Conservation (phyloP, 805 yeast genomes). For the Saturnispora quitensis region DNA sequence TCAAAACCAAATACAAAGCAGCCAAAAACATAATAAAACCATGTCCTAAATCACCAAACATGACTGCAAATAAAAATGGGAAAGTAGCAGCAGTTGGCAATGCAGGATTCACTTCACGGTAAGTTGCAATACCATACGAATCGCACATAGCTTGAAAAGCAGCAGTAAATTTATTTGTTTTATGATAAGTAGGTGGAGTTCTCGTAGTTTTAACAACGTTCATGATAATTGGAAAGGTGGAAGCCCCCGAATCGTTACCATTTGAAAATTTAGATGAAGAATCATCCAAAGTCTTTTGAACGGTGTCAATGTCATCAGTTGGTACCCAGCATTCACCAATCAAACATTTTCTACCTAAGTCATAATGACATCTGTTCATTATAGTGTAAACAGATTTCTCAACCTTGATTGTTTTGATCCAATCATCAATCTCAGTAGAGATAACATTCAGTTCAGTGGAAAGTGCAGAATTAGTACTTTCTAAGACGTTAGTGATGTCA, state of each 20-base stretch:
- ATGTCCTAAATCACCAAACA: conserved; percentile 99
- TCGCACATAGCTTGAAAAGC: conserved; percentile 93
- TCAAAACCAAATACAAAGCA: conserved; percentile 59
- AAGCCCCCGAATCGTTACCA: conserved; percentile 5
- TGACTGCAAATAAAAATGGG: conserved; percentile 97
- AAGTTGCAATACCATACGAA: conserved; percentile 89
- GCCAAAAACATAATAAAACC: conserved; percentile 76
- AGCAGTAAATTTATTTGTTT: conserved; percentile 86
- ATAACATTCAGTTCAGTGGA: conserved; percentile 59
- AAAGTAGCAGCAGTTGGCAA: conserved; percentile 90
- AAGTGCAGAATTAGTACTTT: conserved; percentile 42
- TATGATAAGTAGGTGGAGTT: conserved; percentile 91
- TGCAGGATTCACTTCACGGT: conserved; percentile 94
- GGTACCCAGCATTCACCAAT: conserved; percentile 77
- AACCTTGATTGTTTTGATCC: conserved; percentile 45
- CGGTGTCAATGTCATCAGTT: conserved; percentile 36
- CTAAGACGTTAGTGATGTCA: conserved; percentile 42
- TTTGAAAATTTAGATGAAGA: conserved; percentile 25
- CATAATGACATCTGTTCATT: conserved; percentile 61
- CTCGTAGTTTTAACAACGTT: conserved; percentile 63
- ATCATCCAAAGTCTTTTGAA: conserved; percentile 37
- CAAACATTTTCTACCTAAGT: conserved; percentile 52
- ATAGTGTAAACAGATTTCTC: conserved; percentile 52
- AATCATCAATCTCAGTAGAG: conserved; percentile 48
- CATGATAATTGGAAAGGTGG: conserved; percentile 28